Evolutionary conservation across 352 stramenopile species (phyloP).

Genomic region (Globisporangium abappressorium): DNA sequence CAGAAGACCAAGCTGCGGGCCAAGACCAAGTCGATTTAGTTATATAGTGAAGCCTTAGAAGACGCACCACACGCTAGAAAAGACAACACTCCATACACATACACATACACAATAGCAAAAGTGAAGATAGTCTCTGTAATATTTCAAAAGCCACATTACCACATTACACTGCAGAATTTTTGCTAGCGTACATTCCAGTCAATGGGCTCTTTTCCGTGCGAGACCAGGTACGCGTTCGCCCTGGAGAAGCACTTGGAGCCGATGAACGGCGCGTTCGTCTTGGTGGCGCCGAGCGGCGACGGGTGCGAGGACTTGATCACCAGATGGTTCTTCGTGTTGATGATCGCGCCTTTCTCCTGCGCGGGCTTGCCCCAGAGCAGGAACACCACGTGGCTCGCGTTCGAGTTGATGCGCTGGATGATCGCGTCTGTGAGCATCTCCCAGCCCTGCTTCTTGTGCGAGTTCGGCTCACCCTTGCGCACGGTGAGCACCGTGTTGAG

Average conservation of each 20-base stretch:
- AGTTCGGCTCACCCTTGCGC: slow-evolving; percentile 88
- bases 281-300: slow-evolving; percentile 94
- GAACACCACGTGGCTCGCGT: slow-evolving; percentile 93
- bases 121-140: slow-evolving; percentile 2
- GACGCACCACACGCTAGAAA: not conserved
- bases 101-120: slow-evolving; percentile 1
- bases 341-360: slow-evolving; percentile 73
- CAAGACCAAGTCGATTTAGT: slow-evolving; percentile 15
- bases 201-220: slow-evolving; percentile 79
- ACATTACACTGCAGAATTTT: too few relatives aligned
- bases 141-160: not conserved
- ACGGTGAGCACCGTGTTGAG: slow-evolving; percentile 99
- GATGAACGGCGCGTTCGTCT: slow-evolving; percentile 95
- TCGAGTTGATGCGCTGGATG: slow-evolving; percentile 79
- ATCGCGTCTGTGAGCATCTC: slow-evolving; percentile 97
- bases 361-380: slow-evolving; percentile 98
- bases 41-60: not conserved
- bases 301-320: slow-evolving; percentile 91
- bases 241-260: slow-evolving; percentile 91
- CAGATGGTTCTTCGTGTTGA: slow-evolving; percentile 79
- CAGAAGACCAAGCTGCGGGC: slow-evolving; percentile 21
- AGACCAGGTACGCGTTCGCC: slow-evolving; percentile 73
- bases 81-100: not conserved
- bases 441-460: slow-evolving; percentile 96
- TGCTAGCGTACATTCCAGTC: slow-evolving; percentile 69